Evolutionary conservation across 2,329 filamentous ascomycete genomes (phyloP).

Genomic region (Trichoderma sp.): DNA sequence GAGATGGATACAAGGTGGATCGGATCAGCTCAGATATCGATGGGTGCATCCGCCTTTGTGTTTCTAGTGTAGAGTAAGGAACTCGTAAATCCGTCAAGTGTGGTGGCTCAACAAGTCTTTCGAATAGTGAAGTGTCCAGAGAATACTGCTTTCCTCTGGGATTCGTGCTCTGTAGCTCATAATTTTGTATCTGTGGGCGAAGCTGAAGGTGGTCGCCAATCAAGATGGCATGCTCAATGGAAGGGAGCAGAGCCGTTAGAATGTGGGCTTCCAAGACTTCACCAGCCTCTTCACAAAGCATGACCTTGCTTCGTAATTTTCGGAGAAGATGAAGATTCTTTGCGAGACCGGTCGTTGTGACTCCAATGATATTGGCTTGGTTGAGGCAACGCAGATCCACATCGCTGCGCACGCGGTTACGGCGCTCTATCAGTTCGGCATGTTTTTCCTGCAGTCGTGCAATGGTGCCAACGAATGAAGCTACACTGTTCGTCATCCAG

Average conservation of each 20-base stretch:
- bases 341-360: conserved; percentile 63
- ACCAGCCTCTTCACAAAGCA: conserved; percentile 69
- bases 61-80: conserved; percentile 48
- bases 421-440: not conserved
- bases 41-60: conserved; percentile 67
- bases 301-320: conserved; percentile 53
- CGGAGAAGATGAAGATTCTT: conserved; percentile 54
- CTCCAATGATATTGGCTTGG: conserved; percentile 36
- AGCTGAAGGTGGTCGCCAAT: conserved; percentile 66
- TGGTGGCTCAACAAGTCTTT: conserved; percentile 52
- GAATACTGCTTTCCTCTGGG: conserved; percentile 50
- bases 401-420: conserved; percentile 25
- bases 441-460: conserved; percentile 5
- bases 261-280: conserved; percentile 68
- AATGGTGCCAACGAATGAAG: not conserved
- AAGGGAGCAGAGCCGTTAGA: conserved; percentile 60
- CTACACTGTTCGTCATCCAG: conserved; percentile 16
- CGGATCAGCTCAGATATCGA: conserved; percentile 61
- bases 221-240: conserved; percentile 60
- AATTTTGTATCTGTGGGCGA: conserved; percentile 59
- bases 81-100: conserved; percentile 31
- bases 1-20: conserved; percentile 55
- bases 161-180: conserved; percentile 54
- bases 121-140: conserved; percentile 63
- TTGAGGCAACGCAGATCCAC: conserved; percentile 38